Evolutionary conservation across 1,284 basidiomycete genomes (phyloP).

Genomic region (Trichosporon sp.): DNA sequence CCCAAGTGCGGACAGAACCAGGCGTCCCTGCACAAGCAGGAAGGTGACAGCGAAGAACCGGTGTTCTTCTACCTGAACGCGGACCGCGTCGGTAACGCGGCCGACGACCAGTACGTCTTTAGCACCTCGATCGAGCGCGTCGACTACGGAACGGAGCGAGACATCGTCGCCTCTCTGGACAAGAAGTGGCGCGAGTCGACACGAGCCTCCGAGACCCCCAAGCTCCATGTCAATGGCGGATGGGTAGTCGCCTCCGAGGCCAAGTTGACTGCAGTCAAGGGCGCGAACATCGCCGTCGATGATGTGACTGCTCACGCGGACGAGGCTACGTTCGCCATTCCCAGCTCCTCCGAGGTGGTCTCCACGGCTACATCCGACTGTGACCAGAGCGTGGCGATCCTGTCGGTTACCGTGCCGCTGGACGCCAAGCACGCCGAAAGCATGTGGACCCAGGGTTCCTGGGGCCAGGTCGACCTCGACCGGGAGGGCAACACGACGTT

Average conservation of each 20-base stretch:
- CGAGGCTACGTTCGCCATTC: constrained; percentile 63
- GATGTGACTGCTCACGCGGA: constrained; percentile 49
- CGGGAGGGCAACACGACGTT: constrained; percentile 73
- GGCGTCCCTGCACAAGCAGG: constrained; percentile 67
- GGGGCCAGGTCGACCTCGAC: constrained; percentile 77
- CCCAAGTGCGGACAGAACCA: constrained; percentile 87
- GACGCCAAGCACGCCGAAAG: constrained; percentile 59
- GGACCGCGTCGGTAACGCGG: constrained; percentile 66
- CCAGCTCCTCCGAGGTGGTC: constrained; percentile 57
- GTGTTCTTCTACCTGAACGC: constrained; percentile 83
- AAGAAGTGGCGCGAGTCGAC: constrained; percentile 70
- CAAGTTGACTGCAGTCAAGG: constrained; percentile 36
- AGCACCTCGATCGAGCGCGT: constrained; percentile 69
- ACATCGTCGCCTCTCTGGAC: constrained; percentile 66
- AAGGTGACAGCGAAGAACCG: constrained; percentile 53
- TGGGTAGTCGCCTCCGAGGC: constrained; percentile 54
- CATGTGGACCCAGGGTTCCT: constrained; percentile 69
- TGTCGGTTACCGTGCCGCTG: constrained; percentile 71
- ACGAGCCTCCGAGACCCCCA: constrained; percentile 49
- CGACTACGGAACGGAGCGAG: constrained; percentile 73
- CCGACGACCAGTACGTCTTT: constrained; percentile 74
- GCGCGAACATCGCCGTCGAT: constrained; percentile 35
- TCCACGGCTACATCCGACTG: constrained; percentile 60
- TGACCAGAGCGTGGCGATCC: constrained; percentile 65
- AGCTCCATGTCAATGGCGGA: constrained; percentile 59